Base-by-base conservation (phyloP, 2,329 filamentous ascomycete genomes). In the Colletotrichum cereale region DNA sequence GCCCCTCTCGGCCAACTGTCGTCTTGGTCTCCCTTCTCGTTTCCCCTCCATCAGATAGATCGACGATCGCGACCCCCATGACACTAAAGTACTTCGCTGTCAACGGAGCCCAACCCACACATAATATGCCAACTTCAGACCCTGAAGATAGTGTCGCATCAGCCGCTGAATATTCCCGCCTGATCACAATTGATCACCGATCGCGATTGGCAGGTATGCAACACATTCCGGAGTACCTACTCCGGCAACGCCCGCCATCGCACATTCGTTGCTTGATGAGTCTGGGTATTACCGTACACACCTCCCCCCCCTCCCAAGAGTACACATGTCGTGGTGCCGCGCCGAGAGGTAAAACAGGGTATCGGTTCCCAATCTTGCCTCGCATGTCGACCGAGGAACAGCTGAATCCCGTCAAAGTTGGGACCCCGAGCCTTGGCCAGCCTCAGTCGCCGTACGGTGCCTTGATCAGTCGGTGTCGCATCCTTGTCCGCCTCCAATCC, bases 31-130 rank as follows among this genome's bases (percentile, higher is more conserved):
- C 60, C 60, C 60, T 36, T 31, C 31, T 48, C 29, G 38, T 34
- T 47, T 47, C 50, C 50, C 58, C 52, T 58, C 58, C 38, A 44
- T 58, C 21, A 36, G n/a, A 62, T 50, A 64, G 58, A 71, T 71
- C 68, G 68, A 60, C 68, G 68, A 71, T 68, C 58, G 42, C 58
- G 58, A 68, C 65, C 65, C 68, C 52, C 60, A 58, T 44, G 44
- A 58, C 36, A 71, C 29, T 65, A 67, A 60, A 47, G 65, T 55
- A 53, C 48, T 16, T 68, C 34, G 58, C n/a, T 36, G 53, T 50
- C 38, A 63, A 55, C 50, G 26, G 52, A 40, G 56, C 52, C 60
- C 65, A 60, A 47, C 65, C 57, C 67, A 42, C 67, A 57, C 56
- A 38, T 64, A 52, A 18, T 52, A 36, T 42, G 47, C 61, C 61